phyloP scores from a whole-genome alignment of 306 rosid genomes.

The Leucaena leucocephala region DNA sequence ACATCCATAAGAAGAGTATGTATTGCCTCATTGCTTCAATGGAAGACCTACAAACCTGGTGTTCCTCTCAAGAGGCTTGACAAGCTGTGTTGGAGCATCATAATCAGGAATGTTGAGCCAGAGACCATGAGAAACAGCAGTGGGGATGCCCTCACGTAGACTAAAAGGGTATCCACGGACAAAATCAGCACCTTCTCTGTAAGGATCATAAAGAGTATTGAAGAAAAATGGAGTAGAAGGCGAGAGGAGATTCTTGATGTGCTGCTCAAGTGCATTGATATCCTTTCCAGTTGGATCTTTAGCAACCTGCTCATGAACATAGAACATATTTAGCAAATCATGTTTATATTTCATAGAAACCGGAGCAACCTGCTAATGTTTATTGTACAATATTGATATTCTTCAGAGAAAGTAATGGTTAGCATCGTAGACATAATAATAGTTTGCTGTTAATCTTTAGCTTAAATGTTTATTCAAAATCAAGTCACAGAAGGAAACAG shows the following conservation, averaged over 20 bases:
- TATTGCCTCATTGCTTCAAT: not conserved
- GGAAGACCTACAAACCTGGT: constrained; percentile 48
- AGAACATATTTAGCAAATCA: constrained; percentile 26
- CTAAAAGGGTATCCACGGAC: constrained; percentile 93
- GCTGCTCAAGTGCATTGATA: constrained; percentile 92
- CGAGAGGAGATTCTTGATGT: constrained; percentile 70
- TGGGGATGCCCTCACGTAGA: constrained; percentile 71
- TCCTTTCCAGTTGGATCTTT: constrained; percentile 77
- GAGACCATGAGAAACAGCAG: constrained; percentile 87
- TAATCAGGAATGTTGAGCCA: constrained; percentile 94
- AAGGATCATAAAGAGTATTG: constrained; percentile 91
- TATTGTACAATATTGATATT: not conserved
- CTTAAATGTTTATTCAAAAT: not conserved
- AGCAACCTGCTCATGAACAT: constrained; percentile 62
- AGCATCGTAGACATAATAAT: not conserved
- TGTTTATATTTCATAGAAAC: not conserved
- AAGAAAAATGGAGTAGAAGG: constrained; percentile 82
- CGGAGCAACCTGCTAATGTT: not conserved
- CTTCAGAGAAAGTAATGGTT: constrained; percentile 1
- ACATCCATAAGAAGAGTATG: not conserved
- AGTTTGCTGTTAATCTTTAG: not conserved
- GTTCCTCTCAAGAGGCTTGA: constrained; percentile 86
- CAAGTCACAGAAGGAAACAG: constrained; percentile 2
- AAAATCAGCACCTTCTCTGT: constrained; percentile 81
- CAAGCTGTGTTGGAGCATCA: constrained; percentile 93